Base-by-base conservation (phyloP, 2,329 filamentous ascomycete species). In the Drechslerella stenobrocha region DNA sequence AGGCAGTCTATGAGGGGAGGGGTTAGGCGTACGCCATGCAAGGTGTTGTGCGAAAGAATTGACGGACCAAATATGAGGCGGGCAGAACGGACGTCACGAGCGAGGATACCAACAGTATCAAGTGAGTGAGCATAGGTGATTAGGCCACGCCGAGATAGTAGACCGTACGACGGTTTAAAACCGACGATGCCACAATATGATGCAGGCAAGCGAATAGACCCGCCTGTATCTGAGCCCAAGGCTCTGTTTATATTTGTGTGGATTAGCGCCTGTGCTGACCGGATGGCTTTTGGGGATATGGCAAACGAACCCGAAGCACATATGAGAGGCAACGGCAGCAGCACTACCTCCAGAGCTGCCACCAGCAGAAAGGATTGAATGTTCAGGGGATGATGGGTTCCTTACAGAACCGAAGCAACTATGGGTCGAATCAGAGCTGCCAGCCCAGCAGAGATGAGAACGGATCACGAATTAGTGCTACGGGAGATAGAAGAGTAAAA, bases 281-380 rank as follows among this genome's bases (percentile, higher is more conserved):
- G 70, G 58, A 44, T 37, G n/a, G n/a, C n/a, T n/a, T n/a, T n/a
- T n/a, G n/a, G n/a, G n/a, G n/a, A n/a, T 20, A 40, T 9, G 20
- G 8, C 37, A 15, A 28, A 78, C 80, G 70, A 77, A 83, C 78
- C 80, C 80, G 79, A 81, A 81, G 71, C 82, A 84, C 73, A 85
- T 80, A 3, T 82, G 82, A 0, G 81, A 80, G 18, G 83, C 84
- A 34, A 97, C 89, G 11, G 90, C 89, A 7, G 95, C 83, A 2
- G 93, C 93, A 75, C 91, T 96, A 15, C 93, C 93, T 40, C 93
- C 93, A 2, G 92, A 97, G 75, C 91, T 96, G 26, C 91, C 91
- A 34, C 91, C 91, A 0, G 88, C 87, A 0, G 90, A 93, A 22
- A 61, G 78, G 55, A 18, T 74, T 59, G 45, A 74, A 75, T 42